These are phyloP conservation scores for Chaetomium sp. DNA, from an alignment of 2,329 filamentous ascomycete species.

Conservation along the genomic window DNA sequence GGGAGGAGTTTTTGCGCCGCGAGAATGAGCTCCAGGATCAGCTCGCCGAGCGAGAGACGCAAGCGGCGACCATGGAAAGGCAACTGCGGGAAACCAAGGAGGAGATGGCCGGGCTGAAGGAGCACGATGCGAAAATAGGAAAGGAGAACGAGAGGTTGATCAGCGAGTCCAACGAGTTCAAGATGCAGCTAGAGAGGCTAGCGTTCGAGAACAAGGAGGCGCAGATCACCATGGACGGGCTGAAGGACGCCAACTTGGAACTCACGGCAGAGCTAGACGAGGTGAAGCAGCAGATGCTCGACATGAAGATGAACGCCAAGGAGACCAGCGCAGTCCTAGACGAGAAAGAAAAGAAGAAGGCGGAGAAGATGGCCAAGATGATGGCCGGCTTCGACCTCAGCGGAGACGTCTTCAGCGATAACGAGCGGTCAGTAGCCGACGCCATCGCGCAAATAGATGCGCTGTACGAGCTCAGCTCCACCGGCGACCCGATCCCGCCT, in stretches of 20 bases:
- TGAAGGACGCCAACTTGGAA: slow-evolving; percentile 94
- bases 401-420: slow-evolving; percentile 88
- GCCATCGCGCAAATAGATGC: slow-evolving; percentile 82
- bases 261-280: slow-evolving; percentile 91
- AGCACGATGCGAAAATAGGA: slow-evolving; percentile 77
- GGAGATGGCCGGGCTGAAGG: slow-evolving; percentile 81
- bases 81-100: slow-evolving; percentile 80
- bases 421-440: slow-evolving; percentile 80
- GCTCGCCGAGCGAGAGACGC: slow-evolving; percentile 86
- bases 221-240: slow-evolving; percentile 93
- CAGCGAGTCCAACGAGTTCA: slow-evolving; percentile 85
- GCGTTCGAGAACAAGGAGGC: slow-evolving; percentile 96
- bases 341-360: slow-evolving; percentile 98
- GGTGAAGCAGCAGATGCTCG: slow-evolving; percentile 91
- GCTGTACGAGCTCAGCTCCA: slow-evolving; percentile 73
- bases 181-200: slow-evolving; percentile 95
- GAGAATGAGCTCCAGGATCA: slow-evolving; percentile 98
- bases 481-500: slow-evolving; percentile 77
- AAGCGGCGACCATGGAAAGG: slow-evolving; percentile 77
- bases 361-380: slow-evolving; percentile 99
- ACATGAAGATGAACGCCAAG: slow-evolving; percentile 95
- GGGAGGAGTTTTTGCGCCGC: slow-evolving; percentile 89
- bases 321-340: slow-evolving; percentile 87
- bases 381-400: slow-evolving; percentile 98
- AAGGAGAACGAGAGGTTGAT: slow-evolving; percentile 90